Evolutionary conservation across 2,329 filamentous ascomycete species (phyloP), one percentile per base, ranked within the genome.

Genomic region (Diplodia corticola): DNA sequence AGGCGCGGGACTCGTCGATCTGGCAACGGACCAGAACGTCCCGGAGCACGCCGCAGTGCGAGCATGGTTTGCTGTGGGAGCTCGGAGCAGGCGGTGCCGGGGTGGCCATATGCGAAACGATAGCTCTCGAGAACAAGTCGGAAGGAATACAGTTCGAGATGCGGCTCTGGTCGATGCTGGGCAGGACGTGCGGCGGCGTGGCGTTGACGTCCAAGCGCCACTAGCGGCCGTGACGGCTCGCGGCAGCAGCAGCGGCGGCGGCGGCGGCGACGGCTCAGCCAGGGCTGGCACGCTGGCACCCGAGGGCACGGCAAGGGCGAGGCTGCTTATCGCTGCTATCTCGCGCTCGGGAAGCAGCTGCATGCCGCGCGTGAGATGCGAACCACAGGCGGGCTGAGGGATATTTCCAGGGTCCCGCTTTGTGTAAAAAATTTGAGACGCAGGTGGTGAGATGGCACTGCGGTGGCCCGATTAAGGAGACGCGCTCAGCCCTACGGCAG

Each of bases 1-100:
- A 82, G 66, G 70, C 75, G 4, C 66, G 68, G 1, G 74, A 75
- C 0, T 73, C 70, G 69, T 82, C 79, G 65, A 79, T 78, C 67
- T 80, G 79, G 69, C 80, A 82, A 55, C 80, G 78, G 2, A 82
- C 74, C 0, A 82, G 75, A 2, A 82, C 73, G 49, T 75, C 71
- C 10, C 76, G 74, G 1, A 74, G 73, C 0, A 69, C 76, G 17
- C 70, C 67, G 70, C 80, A 82, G 15, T 81, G 70, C 3, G 79
- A 78, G 70, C 80, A 81, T 9, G 75, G 69, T 69, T 81, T 82
- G 10, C 72, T 57, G 64, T 73, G 72, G 49, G 64, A 67, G 30
- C 49, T 20, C 17, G 12, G n/a, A 40, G 49, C 64, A 24, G 55
- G 22, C 20, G 48, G 30, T 51, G 60, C 26, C 60, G 24, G 20